phyloP scores from a whole-genome alignment of 805 yeast species.

The Suhomyces xylopsoci region DNA sequence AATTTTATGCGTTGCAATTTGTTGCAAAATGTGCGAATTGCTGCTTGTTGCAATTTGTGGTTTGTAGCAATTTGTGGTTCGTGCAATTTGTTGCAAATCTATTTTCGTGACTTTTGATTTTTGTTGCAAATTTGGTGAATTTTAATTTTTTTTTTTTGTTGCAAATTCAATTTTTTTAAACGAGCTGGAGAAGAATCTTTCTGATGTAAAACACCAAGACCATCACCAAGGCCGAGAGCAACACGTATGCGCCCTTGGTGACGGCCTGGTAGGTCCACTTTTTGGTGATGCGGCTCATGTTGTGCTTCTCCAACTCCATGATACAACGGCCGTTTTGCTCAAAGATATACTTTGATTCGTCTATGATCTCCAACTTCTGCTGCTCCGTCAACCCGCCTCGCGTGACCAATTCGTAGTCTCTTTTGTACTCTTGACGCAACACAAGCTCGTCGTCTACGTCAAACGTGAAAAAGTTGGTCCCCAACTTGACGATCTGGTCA shows the following conservation, averaged over 20 bases:
- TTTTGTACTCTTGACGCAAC: conserved; percentile 64
- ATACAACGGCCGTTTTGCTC: conserved; percentile 58
- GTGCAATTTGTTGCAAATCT: too few species aligned
- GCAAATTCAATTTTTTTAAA: background rate
- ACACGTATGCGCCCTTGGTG: conserved; percentile 51
- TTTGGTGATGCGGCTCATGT: conserved; percentile 53
- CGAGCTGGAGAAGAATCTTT: conserved; percentile 20
- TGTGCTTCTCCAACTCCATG: conserved; percentile 64
- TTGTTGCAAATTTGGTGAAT: background rate
- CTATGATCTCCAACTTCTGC: conserved; percentile 67
- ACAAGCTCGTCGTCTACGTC: conserved; percentile 65
- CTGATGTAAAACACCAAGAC: conserved; percentile 29
- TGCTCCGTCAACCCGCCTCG: conserved; percentile 65
- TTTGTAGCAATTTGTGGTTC: too few species aligned
- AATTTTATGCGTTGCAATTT: too few species aligned
- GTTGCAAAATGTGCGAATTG: too few species aligned
- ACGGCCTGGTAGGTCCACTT: conserved; percentile 53
- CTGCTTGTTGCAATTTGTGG: too few species aligned
- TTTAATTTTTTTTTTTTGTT: too few species aligned
- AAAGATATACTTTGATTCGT: conserved; percentile 65
- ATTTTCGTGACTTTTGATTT: too few species aligned
- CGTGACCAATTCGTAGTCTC: conserved; percentile 75
- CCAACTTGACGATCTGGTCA: conserved; percentile 57
- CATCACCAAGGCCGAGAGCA: conserved; percentile 29
- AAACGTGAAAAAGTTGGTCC: conserved; percentile 70